phyloP scores from a whole-genome alignment of 176 grass and related monocot genomes.

The Carex pumila region DNA sequence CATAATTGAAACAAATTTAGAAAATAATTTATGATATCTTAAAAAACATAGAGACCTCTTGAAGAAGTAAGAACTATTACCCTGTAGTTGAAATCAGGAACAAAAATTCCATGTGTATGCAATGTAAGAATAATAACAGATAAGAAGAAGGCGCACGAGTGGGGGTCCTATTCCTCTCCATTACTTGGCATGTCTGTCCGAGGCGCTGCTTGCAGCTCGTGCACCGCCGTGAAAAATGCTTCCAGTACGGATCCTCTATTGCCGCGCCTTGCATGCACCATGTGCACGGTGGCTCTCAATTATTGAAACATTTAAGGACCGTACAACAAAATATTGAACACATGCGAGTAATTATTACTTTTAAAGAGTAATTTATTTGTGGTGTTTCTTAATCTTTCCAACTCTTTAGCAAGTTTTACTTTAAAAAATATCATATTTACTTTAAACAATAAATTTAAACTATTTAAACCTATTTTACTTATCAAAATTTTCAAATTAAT shows the following conservation, averaged over 20 bases:
- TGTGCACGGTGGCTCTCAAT: not conserved
- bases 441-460: too few species aligned
- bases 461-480: too few species aligned
- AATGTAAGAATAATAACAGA: not conserved
- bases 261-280: not conserved
- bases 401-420: too few species aligned
- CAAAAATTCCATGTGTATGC: not conserved
- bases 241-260: not conserved
- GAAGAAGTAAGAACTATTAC: not conserved
- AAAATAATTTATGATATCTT: not conserved
- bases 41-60: not conserved
- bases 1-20: not conserved
- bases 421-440: too few species aligned
- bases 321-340: not conserved
- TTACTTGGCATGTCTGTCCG: not conserved
- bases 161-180: slow-evolving; percentile 1
- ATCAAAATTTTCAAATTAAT: too few species aligned
- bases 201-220: not conserved
- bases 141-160: not conserved
- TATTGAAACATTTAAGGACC: not conserved
- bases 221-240: not conserved
- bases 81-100: not conserved
- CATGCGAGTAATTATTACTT: not conserved
- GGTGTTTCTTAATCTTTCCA: too few species aligned
- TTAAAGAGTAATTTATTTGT: not conserved